These are phyloP conservation scores for Scutellaria barbata DNA, from an alignment of 257 asterid species.

Conservation along the genomic window DNA sequence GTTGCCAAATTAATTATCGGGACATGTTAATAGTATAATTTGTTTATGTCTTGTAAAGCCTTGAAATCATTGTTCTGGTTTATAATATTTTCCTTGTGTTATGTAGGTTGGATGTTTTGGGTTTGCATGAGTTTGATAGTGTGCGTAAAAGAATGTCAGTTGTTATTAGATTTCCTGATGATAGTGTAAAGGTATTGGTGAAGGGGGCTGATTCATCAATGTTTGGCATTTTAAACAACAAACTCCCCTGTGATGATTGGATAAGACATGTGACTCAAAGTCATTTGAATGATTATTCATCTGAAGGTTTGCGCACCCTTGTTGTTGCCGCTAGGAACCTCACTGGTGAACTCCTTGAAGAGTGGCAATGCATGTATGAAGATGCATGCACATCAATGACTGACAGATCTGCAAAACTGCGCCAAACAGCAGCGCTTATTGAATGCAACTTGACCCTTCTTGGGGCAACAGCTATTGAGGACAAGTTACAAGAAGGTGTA, in stretches of 20 bases:
- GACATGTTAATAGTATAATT: not conserved
- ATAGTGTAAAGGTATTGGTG: slow-evolving; percentile 83
- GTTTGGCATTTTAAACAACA: slow-evolving; percentile 71
- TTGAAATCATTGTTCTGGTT: slow-evolving; percentile 20
- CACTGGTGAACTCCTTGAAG: slow-evolving; percentile 66
- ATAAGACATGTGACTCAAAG: slow-evolving; percentile 54
- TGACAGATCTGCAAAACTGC: slow-evolving; percentile 83
- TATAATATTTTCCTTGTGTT: slow-evolving; percentile 24
- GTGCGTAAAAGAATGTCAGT: slow-evolving; percentile 99
- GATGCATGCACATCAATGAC: slow-evolving; percentile 96
- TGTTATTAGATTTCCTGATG: slow-evolving; percentile 78
- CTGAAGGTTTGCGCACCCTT: slow-evolving; percentile 96
- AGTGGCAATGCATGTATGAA: slow-evolving; percentile 93
- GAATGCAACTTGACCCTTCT: slow-evolving; percentile 87
- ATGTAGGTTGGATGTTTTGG: slow-evolving; percentile 97
- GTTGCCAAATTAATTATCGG: slow-evolving; percentile 19
- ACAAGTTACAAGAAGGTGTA: slow-evolving; percentile 94
- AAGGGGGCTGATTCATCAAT: slow-evolving; percentile 97
- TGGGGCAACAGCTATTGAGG: slow-evolving; percentile 98
- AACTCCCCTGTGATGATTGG: slow-evolving; percentile 49
- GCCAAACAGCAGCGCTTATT: slow-evolving; percentile 85
- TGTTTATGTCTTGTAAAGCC: not conserved
- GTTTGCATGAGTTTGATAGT: slow-evolving; percentile 97
- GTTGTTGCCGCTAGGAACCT: slow-evolving; percentile 88
- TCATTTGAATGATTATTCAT: slow-evolving; percentile 84